These are phyloP conservation scores for Colletotrichum liriopes DNA, from an alignment of 2,329 filamentous ascomycete genomes.

Conservation along the genomic window DNA sequence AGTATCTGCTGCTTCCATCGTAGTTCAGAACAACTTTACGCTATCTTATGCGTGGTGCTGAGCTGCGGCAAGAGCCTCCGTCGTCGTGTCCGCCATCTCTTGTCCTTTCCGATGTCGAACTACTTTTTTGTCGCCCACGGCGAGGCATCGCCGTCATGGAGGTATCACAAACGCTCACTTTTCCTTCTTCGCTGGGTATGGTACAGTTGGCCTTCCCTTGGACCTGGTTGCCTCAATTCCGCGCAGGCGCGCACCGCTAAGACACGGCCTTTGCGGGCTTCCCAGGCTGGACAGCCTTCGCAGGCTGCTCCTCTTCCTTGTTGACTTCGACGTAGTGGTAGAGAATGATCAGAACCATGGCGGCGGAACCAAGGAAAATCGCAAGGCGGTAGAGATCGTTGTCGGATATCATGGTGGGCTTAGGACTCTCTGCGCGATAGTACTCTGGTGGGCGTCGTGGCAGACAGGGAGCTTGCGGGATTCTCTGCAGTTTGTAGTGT, in stretches of 20 bases:
- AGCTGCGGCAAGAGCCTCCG: not conserved
- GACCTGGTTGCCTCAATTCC: not conserved
- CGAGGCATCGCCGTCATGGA: not conserved
- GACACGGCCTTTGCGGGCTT: slow-evolving; percentile 36
- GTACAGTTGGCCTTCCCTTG: not conserved
- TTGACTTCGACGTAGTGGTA: slow-evolving; percentile 99
- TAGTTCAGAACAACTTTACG: not conserved
- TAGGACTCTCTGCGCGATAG: slow-evolving; percentile 20
- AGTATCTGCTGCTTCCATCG: slow-evolving; percentile 4
- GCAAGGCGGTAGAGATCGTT: slow-evolving; percentile 90
- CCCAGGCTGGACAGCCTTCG: slow-evolving; percentile 21
- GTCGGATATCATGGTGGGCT: slow-evolving; percentile 91
- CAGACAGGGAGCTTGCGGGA: slow-evolving; percentile 37
- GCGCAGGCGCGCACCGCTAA: slow-evolving; percentile 8
- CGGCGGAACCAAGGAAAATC: slow-evolving; percentile 89
- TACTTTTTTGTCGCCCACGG: not conserved
- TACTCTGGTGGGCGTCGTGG: slow-evolving; percentile 41
- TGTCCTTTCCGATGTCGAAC: not conserved
- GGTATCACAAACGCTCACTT: not conserved
- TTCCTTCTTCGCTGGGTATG: not conserved
- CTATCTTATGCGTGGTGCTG: slow-evolving; percentile 1
- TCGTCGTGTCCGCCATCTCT: not conserved
- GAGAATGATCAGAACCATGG: slow-evolving; percentile 93
- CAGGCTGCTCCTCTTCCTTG: slow-evolving; percentile 52
- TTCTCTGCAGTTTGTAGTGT: slow-evolving; percentile 3